Evolutionary conservation across 352 stramenopile species (phyloP).

Genomic region (Phytophthora sansomeana): DNA sequence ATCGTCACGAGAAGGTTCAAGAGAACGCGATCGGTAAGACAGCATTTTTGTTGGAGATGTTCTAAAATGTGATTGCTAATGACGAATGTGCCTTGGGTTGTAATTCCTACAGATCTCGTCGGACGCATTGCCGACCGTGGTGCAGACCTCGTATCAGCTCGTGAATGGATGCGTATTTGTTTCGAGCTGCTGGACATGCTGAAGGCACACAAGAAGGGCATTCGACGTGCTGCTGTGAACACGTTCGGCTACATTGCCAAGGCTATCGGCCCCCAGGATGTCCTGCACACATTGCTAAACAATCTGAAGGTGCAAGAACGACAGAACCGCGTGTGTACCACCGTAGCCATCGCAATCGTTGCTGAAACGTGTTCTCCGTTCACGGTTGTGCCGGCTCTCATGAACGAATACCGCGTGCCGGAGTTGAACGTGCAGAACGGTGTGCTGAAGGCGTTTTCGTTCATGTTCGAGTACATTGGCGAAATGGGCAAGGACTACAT

Average conservation of each 20-base stretch:
- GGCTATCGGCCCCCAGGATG: conserved; percentile 99
- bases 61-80: neutral
- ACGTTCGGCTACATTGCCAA: conserved; percentile 99
- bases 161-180: conserved; percentile 99
- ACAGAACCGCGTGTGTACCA: conserved; percentile 99
- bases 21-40: conserved; percentile 95
- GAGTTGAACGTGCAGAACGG: conserved; percentile 99
- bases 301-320: conserved; percentile 99
- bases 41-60: neutral
- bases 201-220: conserved; percentile 99
- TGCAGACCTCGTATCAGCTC: conserved; percentile 97
- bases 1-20: conserved; percentile 99
- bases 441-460: conserved; percentile 99
- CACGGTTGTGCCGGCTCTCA: conserved; percentile 98
- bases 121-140: conserved; percentile 98
- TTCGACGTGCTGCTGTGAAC: conserved; percentile 97
- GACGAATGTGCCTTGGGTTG: neutral
- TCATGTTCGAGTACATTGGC: conserved; percentile 99
- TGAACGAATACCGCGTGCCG: conserved; percentile 99
- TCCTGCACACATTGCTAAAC: conserved; percentile 98
- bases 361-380: conserved; percentile 99
- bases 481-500: conserved; percentile 99
- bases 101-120: conserved; percentile 88
- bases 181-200: conserved; percentile 99
- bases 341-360: conserved; percentile 99